Evolutionary conservation across 1,284 basidiomycete genomes (phyloP).

Genomic region (Apiotrichum siamense): DNA sequence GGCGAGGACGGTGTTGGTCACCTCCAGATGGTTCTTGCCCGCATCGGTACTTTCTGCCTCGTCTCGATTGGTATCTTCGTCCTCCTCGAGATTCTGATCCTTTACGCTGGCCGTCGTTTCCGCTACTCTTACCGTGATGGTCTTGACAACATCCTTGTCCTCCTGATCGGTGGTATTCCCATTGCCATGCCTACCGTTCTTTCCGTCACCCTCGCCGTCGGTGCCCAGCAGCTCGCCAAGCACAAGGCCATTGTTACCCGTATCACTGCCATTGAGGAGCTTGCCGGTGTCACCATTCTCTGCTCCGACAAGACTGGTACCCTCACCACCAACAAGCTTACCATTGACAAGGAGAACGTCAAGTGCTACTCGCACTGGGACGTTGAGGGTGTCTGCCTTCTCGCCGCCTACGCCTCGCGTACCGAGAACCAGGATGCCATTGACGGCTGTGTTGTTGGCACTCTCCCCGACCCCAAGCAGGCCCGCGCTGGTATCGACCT

Average conservation of each 20-base stretch:
- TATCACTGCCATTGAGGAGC: constrained; percentile 95
- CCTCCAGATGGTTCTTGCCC: constrained; percentile 93
- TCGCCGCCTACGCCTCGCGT: constrained; percentile 91
- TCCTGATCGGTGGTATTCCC: constrained; percentile 97
- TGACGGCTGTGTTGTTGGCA: constrained; percentile 76
- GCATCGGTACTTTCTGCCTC: constrained; percentile 93
- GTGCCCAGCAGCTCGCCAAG: constrained; percentile 95
- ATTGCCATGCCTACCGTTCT: constrained; percentile 97
- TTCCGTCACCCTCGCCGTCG: constrained; percentile 93
- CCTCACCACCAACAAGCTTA: constrained; percentile 97
- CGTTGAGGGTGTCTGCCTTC: constrained; percentile 82
- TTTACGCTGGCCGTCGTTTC: constrained; percentile 81
- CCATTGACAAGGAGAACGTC: constrained; percentile 89
- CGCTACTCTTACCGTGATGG: constrained; percentile 83
- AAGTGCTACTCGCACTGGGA: constrained; percentile 85
- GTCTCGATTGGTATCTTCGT: constrained; percentile 91
- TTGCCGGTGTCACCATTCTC: constrained; percentile 93
- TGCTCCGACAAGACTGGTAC: constrained; percentile 98
- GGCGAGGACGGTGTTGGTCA: constrained; percentile 95
- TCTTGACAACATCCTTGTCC: constrained; percentile 92
- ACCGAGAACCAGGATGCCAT: constrained; percentile 99
- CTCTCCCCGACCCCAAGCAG: constrained; percentile 63
- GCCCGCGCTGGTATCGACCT: constrained; percentile 91
- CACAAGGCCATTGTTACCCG: constrained; percentile 98
- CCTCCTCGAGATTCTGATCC: constrained; percentile 76